Evolutionary conservation across 1,284 basidiomycete genomes (phyloP).

Genomic region (Trichosporon coremiiforme): DNA sequence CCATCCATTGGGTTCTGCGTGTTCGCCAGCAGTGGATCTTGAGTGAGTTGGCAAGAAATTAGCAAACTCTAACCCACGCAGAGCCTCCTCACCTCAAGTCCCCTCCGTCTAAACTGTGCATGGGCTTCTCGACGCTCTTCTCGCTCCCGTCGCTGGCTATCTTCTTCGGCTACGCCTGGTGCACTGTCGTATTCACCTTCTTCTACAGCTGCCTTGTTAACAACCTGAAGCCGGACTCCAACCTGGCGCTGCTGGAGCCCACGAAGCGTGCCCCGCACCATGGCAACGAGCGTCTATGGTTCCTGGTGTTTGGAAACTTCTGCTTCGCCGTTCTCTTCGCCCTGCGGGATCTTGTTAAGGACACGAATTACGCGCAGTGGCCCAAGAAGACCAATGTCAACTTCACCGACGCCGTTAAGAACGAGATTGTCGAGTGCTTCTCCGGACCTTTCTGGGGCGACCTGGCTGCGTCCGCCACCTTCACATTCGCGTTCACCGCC

Average conservation of each 20-base stretch:
- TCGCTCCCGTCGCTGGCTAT: constrained; percentile 31
- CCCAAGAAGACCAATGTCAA: constrained; percentile 29
- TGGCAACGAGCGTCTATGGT: constrained; percentile 52
- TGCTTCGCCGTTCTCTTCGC: constrained; percentile 36
- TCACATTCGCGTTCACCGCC: constrained; percentile 12
- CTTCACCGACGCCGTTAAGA: constrained; percentile 15
- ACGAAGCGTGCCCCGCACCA: constrained; percentile 49
- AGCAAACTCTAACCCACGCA: constrained; percentile 5
- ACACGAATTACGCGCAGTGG: constrained; percentile 38
- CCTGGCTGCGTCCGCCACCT: not conserved
- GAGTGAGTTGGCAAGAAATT: constrained; percentile 30
- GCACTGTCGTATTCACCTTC: constrained; percentile 32
- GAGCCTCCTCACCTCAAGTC: constrained; percentile 29
- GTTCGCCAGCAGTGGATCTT: constrained; percentile 39
- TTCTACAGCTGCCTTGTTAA: constrained; percentile 30
- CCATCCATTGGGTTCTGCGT: constrained; percentile 59
- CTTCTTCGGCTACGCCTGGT: constrained; percentile 33
- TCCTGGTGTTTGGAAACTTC: constrained; percentile 43
- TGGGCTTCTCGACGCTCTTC: constrained; percentile 34
- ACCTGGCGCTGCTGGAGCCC: constrained; percentile 33
- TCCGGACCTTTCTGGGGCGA: not conserved
- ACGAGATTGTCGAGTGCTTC: constrained; percentile 3
- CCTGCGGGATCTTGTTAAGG: constrained; percentile 38
- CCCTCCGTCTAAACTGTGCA: constrained; percentile 21
- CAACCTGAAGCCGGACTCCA: constrained; percentile 23